These are phyloP conservation scores for Podaxis sp. DNA, from an alignment of 768 basidiomycete species.

Conservation along the genomic window DNA sequence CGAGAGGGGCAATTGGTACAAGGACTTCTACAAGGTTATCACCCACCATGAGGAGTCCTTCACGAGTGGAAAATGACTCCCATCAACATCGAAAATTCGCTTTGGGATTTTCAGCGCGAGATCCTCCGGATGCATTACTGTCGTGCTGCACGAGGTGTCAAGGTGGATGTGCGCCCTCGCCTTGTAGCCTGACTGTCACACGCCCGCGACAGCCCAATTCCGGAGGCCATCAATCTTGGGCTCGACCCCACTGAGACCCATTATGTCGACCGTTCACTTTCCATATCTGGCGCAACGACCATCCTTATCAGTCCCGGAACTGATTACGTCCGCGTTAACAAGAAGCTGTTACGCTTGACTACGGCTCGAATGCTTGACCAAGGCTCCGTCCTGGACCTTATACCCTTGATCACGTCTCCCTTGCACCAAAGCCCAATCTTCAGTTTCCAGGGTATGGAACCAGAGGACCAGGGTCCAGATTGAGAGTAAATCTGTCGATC, in stretches of 20 bases:
- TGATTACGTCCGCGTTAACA: conserved; percentile 90
- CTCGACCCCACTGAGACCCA: conserved; percentile 93
- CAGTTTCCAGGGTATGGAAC: conserved; percentile 74
- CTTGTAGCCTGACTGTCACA: conserved; percentile 78
- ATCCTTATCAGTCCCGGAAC: conserved; percentile 92
- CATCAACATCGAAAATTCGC: conserved; percentile 82
- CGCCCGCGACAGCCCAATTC: conserved; percentile 93
- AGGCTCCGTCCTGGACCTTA: conserved; percentile 86
- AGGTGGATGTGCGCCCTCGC: conserved; percentile 49
- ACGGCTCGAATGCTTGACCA: conserved; percentile 94
- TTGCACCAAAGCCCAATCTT: conserved; percentile 93
- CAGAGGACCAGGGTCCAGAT: conserved; percentile 44
- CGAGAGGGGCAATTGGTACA: conserved; percentile 80
- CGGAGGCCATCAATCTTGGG: conserved; percentile 92
- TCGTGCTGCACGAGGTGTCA: conserved; percentile 53
- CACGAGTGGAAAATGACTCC: conserved; percentile 87
- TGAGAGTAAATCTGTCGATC: conserved; percentile 57
- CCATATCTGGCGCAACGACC: conserved; percentile 81
- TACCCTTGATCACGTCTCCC: conserved; percentile 88
- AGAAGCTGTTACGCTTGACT: conserved; percentile 85
- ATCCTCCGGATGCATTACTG: conserved; percentile 90
- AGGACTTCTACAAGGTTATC: conserved; percentile 96
- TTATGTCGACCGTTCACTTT: conserved; percentile 93
- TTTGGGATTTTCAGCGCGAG: conserved; percentile 89
- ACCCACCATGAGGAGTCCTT: conserved; percentile 88